Evolutionary conservation across 2,329 filamentous ascomycete species (phyloP).

Genomic region (Cladophialophora psammophila): DNA sequence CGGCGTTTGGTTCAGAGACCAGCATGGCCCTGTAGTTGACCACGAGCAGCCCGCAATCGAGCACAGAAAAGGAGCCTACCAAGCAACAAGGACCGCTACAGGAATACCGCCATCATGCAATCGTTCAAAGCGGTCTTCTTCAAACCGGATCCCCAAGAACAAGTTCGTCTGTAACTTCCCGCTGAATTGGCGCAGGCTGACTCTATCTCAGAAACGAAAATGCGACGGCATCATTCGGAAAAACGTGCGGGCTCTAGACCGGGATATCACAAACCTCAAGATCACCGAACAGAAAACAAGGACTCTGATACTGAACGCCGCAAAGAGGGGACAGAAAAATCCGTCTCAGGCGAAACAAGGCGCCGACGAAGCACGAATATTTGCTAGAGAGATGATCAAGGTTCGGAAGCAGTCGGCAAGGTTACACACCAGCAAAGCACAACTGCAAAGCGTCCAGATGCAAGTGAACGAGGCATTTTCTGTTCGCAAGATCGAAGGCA

Average conservation of each 20-base stretch:
- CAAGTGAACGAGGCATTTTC: constrained; percentile 97
- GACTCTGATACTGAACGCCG: constrained; percentile 81
- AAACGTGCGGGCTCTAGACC: constrained; percentile 93
- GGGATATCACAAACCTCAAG: constrained; percentile 83
- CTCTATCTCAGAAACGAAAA: constrained; percentile 77
- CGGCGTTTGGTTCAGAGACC: neutral
- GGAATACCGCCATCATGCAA: constrained; percentile 70
- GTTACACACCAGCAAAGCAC: constrained; percentile 85
- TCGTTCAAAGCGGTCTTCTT: constrained; percentile 84
- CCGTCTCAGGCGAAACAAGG: constrained; percentile 81
- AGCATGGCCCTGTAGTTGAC: constrained; percentile 25
- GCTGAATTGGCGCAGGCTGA: constrained; percentile 22
- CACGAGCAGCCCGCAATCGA: neutral
- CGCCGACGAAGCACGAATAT: constrained; percentile 80
- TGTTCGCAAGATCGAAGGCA: constrained; percentile 93
- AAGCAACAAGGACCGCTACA: neutral
- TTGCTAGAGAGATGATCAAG: constrained; percentile 85
- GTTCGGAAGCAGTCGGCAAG: constrained; percentile 77
- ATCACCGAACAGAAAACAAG: constrained; percentile 83
- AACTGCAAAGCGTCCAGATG: constrained; percentile 92
- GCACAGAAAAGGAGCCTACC: neutral
- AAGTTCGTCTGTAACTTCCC: constrained; percentile 64
- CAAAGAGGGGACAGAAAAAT: constrained; percentile 80
- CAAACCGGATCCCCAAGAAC: constrained; percentile 89
- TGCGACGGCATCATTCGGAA: constrained; percentile 88